A percentile compares a stretch with the other conserved stretches of the same genome.
Conservation (phyloP, 2,329 filamentous ascomycete species). For the Talaromyces islandicus region DNA sequence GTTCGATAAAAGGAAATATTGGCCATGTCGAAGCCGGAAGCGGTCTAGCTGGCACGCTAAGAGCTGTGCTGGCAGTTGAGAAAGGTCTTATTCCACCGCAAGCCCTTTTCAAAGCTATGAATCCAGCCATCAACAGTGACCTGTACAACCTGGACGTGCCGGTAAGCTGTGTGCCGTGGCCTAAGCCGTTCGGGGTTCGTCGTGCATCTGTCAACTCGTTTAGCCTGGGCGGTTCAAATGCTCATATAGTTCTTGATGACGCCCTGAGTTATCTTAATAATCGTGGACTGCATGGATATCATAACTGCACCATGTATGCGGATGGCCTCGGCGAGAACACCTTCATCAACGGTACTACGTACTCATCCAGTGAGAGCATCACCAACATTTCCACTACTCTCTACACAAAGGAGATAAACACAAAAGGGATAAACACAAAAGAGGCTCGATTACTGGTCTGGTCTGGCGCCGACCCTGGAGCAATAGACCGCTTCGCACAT, state of each 20-base stretch:
- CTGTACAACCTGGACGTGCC: conserved; percentile 13
- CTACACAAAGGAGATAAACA: background rate
- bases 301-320: background rate
- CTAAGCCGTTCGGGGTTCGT: conserved; percentile 10
- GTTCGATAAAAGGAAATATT: conserved; percentile 25
- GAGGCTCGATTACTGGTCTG: background rate
- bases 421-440: conserved; percentile 2
- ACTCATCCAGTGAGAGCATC: no score
- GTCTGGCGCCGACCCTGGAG: background rate
- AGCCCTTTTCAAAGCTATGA: conserved; percentile 15
- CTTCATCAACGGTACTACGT: background rate
- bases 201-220: conserved; percentile 29
- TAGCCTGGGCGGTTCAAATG: conserved; percentile 30
- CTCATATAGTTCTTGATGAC: conserved; percentile 28
- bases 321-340: background rate
- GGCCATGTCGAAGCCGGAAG: conserved; percentile 23
- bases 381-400: no score
- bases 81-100: conserved; percentile 22
- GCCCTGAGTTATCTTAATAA: conserved; percentile 7
- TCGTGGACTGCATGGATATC: background rate
- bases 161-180: conserved; percentile 21
- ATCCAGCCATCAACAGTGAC: conserved; percentile 16
- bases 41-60: conserved; percentile 22
- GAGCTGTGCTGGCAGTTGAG: conserved; percentile 20
- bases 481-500: background rate